These are phyloP conservation scores for Pestalotiopsis sp. DNA, from an alignment of 2,329 filamentous ascomycete species.

Conservation along the genomic window DNA sequence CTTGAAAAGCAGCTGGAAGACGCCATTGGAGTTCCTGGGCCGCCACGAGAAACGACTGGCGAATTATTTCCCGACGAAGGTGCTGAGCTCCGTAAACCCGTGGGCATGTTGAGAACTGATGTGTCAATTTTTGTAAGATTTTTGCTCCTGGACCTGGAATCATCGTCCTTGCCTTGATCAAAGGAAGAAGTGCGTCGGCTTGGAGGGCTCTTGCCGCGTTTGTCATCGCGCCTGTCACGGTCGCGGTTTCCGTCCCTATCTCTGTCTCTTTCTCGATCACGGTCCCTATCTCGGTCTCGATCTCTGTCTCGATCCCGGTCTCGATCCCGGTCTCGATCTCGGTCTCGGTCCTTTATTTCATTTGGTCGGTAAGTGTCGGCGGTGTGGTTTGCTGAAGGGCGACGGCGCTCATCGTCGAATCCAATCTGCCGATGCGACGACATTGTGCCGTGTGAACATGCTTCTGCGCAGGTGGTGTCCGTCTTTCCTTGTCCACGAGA, in stretches of 20 bases:
- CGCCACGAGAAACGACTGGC: not conserved
- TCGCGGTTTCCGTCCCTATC: not conserved
- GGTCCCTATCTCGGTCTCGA: conserved; percentile 15
- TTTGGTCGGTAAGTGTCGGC: conserved; percentile 8
- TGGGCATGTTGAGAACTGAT: not conserved
- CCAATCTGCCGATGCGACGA: conserved; percentile 3
- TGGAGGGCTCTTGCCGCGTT: not conserved
- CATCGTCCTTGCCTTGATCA: not conserved
- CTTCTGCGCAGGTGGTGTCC: not conserved
- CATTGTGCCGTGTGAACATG: not conserved
- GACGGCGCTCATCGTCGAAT: conserved; percentile 22
- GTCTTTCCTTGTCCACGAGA: not conserved
- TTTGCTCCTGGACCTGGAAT: not conserved
- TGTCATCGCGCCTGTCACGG: conserved; percentile 8
- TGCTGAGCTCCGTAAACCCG: not conserved
- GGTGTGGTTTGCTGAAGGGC: conserved; percentile 1
- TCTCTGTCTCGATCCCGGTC: conserved; percentile 17
- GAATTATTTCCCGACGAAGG: not conserved
- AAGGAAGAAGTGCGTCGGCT: not conserved
- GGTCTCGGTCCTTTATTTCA: conserved; percentile 18
- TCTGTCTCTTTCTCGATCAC: not conserved
- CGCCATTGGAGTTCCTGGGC: not conserved
- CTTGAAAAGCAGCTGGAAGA: not conserved
- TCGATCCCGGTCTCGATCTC: conserved; percentile 23
- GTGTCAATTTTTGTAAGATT: not conserved